Evolutionary conservation across 306 rosid species (phyloP), one percentile per base, ranked within the genome.

Genomic region (Sechiopsis laciniata): DNA sequence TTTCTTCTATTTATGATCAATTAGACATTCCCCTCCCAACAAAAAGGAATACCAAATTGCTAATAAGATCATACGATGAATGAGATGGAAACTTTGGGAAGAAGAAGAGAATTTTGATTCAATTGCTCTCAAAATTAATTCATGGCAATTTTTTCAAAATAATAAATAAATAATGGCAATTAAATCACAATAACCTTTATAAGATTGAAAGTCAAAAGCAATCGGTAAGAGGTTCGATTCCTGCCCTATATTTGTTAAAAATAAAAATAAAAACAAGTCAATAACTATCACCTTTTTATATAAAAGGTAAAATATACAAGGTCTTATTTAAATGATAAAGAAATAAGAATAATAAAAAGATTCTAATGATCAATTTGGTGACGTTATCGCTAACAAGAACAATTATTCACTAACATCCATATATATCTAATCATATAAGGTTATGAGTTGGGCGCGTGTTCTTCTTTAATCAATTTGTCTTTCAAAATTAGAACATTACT

Each of bases 81-180:
- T 12, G n/a, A 24, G 40, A 59, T 57, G 17, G 37, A 12, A 58
- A 24, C 17, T 59, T 21, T 32, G 50, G 50, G 8, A 5, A 56
- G 32, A 58, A 37, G 53, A 40, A 62, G 21, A 32, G 48, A 62
- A 62, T 62, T 62, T 15, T 51, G 52, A 64, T 64, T 64, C 15
- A 26, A 26, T 64, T 16, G 11, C 19, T 37, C 8, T 32, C 0
- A 64, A 29, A 64, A 37, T 14, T 24, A 26, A 59, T 59, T 26
- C 10, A 24, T 19, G 14, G 14, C 29, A 26, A 26, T 26, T 26
- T 26, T 26, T 26, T 26, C 2, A 26, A 26, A 26, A 26, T 26
- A 26, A 26, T 26, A 26, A 26, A 26, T 0, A 61, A 26, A 29
- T 6, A 15, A 29, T 60, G 11, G 4, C 16, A 26, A 26, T 26